Evolutionary conservation across 441 rosid genomes (phyloP), one percentile per base, ranked within the genome.

Genomic region (Manihot esculenta): DNA sequence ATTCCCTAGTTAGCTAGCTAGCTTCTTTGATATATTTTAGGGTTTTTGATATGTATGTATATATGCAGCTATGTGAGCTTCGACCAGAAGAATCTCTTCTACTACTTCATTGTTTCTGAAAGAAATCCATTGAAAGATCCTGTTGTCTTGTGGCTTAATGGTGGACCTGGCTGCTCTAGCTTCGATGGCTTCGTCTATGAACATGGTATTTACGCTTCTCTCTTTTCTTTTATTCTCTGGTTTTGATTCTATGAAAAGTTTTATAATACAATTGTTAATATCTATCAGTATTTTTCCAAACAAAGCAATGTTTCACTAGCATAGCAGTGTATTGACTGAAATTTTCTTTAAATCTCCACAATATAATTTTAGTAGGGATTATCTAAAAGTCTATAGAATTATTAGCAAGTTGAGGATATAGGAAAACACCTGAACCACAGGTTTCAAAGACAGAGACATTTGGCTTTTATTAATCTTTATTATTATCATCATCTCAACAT

Each of bases 111-210:
- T 8, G 80, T 74, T 33, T 88, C 93, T 0, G 93, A 86, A 64
- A 81, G 89, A 64, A 80, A 73, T 41, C 86, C 93, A 5, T 13
- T 68, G 3, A 75, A 48, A 35, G 93, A 86, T 76, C 85, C 93
- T 0, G 83, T 88, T n/a, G 89, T 88, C 20, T 51, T 88, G 23
- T 88, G 93, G 93, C 79, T 86, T 0, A 88, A 88, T 76, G 93
- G 93, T n/a, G 93, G 93, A 50, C 93, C 91, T 44, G 89, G 93
- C 10, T 88, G 91, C 79, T 88, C 93, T 66, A 86, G 91, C 84
- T 78, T 88, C 35, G 93, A 86, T 73, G 91, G 91, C 0, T 86
- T 85, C 53, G 84, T 88, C 23, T 88, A 88, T 49, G 93, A 88
- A 76, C 89, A 88, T 56, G 90, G 93, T 88, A 77, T 54, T 5